Conservation (phyloP, 192 early-diverging fungal species). For the Mortierella claussenii region DNA sequence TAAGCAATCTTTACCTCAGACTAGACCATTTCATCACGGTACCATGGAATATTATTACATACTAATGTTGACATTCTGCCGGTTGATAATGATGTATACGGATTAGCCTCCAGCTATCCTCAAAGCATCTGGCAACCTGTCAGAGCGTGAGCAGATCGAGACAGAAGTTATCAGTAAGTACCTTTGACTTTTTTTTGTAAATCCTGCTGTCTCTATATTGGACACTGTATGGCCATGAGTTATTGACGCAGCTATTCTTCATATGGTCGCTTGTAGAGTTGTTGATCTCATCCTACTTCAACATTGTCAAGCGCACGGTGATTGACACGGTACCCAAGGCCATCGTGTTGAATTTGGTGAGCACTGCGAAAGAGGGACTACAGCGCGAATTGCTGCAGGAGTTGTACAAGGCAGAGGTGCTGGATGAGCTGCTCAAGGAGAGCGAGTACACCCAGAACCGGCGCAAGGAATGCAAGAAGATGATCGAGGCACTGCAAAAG, state of each 20-base stretch:
- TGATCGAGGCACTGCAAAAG: constrained; percentile 93
- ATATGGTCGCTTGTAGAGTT: too few species aligned
- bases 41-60: too few species aligned
- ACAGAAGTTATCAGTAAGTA: constrained; percentile 97
- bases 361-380: constrained; percentile 88
- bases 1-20: too few species aligned
- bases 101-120: constrained; percentile 87
- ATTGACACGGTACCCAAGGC: constrained; percentile 98
- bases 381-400: constrained; percentile 96
- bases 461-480: constrained; percentile 96
- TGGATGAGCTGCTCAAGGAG: constrained; percentile 96
- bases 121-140: constrained; percentile 95
- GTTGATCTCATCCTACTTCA: constrained; percentile 96
- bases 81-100: too few species aligned
- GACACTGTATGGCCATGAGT: too few species aligned
- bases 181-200: too few species aligned
- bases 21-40: too few species aligned
- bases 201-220: too few species aligned
- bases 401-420: constrained; percentile 95
- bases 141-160: constrained; percentile 97
- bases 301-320: constrained; percentile 98
- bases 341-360: constrained; percentile 97
- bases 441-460: constrained; percentile 91
- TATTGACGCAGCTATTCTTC: too few species aligned
- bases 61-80: too few species aligned